Conservation (phyloP, 768 basidiomycete species). For the Pleurotus cornucopiae region DNA sequence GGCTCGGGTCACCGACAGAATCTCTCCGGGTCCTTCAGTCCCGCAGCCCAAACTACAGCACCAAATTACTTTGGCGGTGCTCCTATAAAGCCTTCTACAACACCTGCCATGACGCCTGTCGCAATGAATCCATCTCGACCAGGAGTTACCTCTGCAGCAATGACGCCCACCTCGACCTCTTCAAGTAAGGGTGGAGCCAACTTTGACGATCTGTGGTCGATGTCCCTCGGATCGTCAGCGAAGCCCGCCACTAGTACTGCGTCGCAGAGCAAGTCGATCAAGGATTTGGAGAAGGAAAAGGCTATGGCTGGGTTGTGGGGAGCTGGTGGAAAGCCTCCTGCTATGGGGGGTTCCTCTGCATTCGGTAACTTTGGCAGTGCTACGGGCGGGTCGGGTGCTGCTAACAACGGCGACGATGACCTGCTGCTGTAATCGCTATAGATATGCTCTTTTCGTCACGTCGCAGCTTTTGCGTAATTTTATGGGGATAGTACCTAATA, state of each 20-base stretch:
- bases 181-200: conserved; percentile 44
- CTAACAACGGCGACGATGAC: neutral
- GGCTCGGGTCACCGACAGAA: conserved; percentile 10
- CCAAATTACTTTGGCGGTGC: conserved; percentile 27
- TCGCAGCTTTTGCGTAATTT: neutral
- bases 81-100: conserved; percentile 29
- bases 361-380: conserved; percentile 6
- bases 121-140: conserved; percentile 3
- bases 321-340: conserved; percentile 5
- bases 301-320: conserved; percentile 81
- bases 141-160: conserved; percentile 9
- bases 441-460: neutral
- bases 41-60: conserved; percentile 9
- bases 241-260: conserved; percentile 30
- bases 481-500: neutral
- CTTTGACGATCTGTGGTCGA: conserved; percentile 88
- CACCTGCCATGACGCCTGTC: conserved; percentile 16
- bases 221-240: conserved; percentile 59
- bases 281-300: conserved; percentile 88
- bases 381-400: neutral
- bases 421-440: neutral
- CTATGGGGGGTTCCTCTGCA: conserved; percentile 8
- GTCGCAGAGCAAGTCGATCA: conserved; percentile 67
- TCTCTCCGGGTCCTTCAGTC: neutral
- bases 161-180: conserved; percentile 20